These are phyloP conservation scores for Amphicarpaea edgeworthii DNA, from an alignment of 306 rosid species.

Conservation along the genomic window DNA sequence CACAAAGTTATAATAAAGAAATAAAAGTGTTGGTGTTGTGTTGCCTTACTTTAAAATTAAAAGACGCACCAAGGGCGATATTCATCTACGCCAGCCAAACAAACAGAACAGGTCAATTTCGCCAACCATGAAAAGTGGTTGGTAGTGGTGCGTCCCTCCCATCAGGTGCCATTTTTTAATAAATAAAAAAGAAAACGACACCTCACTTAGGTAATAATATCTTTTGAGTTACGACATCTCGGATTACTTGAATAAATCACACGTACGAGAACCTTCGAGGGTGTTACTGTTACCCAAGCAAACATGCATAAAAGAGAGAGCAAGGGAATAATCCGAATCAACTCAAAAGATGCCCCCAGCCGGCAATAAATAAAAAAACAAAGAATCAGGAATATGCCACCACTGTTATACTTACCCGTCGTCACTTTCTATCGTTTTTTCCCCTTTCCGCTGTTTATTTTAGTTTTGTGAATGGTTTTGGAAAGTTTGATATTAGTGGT, in stretches of 20 bases:
- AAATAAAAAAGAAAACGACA: conserved; percentile 16
- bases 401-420: not conserved
- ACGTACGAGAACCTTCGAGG: conserved; percentile 1
- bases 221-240: not conserved
- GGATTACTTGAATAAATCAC: not conserved
- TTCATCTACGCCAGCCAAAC: not conserved
- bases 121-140: conserved; percentile 9
- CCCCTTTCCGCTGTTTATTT: not conserved
- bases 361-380: not conserved
- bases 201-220: conserved; percentile 13
- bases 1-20: not conserved
- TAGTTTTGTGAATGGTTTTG: not conserved
- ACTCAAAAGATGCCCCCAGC: not conserved
- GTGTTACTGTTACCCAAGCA: not conserved
- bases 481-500: not conserved
- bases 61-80: not conserved
- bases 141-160: not conserved
- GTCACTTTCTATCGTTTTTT: not conserved
- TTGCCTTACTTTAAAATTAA: not conserved
- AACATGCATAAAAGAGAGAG: not conserved
- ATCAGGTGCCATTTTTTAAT: not conserved
- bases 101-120: conserved; percentile 3
- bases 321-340: conserved; percentile 10
- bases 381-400: not conserved
- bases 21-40: no score